These are phyloP conservation scores for Mycosphaerelloides madeirae DNA, from an alignment of 2,329 filamentous ascomycete genomes.

Conservation along the genomic window DNA sequence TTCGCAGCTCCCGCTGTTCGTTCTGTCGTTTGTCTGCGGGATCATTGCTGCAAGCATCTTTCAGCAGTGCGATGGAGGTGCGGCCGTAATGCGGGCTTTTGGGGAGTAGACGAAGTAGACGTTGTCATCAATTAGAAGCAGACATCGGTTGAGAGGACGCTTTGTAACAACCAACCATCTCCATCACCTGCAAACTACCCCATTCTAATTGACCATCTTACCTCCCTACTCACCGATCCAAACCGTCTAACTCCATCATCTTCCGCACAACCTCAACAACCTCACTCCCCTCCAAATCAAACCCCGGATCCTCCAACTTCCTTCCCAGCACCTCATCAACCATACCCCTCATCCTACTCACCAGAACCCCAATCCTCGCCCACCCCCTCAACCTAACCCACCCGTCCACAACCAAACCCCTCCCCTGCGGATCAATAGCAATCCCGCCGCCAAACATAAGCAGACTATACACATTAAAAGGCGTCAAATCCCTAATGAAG, in stretches of 20 bases:
- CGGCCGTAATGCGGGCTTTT: too few relatives aligned
- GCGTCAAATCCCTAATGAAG: conserved; percentile 85
- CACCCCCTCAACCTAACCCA: conserved; percentile 85
- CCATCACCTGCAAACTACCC: too few relatives aligned
- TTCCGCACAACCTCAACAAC: conserved; percentile 73
- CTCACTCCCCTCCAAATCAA: conserved; percentile 45
- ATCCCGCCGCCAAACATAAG: conserved; percentile 85
- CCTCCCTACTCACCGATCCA: conserved; percentile 30
- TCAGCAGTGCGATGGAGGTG: too few relatives aligned
- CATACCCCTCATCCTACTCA: conserved; percentile 76
- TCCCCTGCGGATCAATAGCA: conserved; percentile 77
- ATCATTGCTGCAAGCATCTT: too few relatives aligned
- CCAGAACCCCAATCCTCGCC: conserved; percentile 88
- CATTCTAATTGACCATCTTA: neutral
- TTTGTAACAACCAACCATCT: too few relatives aligned
- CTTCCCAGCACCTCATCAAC: conserved; percentile 77
- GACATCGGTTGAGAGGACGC: too few relatives aligned
- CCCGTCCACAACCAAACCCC: conserved; percentile 84
- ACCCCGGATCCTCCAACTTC: conserved; percentile 70
- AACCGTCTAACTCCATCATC: conserved; percentile 82
- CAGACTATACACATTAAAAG: conserved; percentile 84
- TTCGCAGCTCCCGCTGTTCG: too few relatives aligned
- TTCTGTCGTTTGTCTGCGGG: too few relatives aligned
- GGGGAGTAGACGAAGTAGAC: too few relatives aligned
- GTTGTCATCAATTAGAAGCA: too few relatives aligned